Percentiles rank a stretch among this genome's conserved stretches.
These are phyloP conservation scores for Emergomyces pasteurianus DNA, from an alignment of 2,329 filamentous ascomycete genomes.

Conservation along the genomic window DNA sequence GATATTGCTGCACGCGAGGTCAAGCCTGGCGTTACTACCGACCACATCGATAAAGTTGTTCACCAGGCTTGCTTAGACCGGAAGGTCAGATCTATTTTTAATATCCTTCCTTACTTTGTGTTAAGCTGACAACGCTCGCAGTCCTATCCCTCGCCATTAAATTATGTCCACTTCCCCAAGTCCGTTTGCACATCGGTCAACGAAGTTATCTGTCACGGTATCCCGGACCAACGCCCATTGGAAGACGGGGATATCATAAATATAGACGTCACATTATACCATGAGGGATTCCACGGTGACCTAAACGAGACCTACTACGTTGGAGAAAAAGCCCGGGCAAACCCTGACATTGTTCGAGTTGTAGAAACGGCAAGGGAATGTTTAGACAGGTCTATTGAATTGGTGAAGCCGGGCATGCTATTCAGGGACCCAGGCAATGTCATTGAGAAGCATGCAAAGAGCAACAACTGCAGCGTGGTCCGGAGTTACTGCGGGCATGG, in stretches of 20 bases:
- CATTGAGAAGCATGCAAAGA: slow-evolving; percentile 92
- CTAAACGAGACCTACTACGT: slow-evolving; percentile 99
- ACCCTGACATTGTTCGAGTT: slow-evolving; percentile 78
- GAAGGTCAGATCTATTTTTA: slow-evolving; percentile 49
- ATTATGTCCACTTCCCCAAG: slow-evolving; percentile 95
- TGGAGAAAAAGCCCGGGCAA: slow-evolving; percentile 69
- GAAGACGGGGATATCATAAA: slow-evolving; percentile 94
- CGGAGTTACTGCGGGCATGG: slow-evolving; percentile 95
- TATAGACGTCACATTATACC: slow-evolving; percentile 89
- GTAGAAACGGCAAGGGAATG: slow-evolving; percentile 85
- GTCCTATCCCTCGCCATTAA: slow-evolving; percentile 90
- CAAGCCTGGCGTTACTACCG: slow-evolving; percentile 87
- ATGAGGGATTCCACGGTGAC: slow-evolving; percentile 90
- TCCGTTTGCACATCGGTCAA: slow-evolving; percentile 94
- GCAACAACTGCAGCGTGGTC: slow-evolving; percentile 74
- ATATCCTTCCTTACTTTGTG: too few species aligned
- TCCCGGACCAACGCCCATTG: slow-evolving; percentile 78
- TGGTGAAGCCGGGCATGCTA: slow-evolving; percentile 84
- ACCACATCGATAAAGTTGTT: slow-evolving; percentile 87
- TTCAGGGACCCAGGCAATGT: slow-evolving; percentile 89
- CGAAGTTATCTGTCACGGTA: slow-evolving; percentile 97
- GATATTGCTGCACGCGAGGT: slow-evolving; percentile 78
- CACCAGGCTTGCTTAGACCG: slow-evolving; percentile 91
- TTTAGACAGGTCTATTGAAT: slow-evolving; percentile 76
- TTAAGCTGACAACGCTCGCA: slow-evolving; percentile 27